Evolutionary conservation across 345 rosid genomes (phyloP), one percentile per base, ranked within the genome.

Genomic region (Brassica incana): DNA sequence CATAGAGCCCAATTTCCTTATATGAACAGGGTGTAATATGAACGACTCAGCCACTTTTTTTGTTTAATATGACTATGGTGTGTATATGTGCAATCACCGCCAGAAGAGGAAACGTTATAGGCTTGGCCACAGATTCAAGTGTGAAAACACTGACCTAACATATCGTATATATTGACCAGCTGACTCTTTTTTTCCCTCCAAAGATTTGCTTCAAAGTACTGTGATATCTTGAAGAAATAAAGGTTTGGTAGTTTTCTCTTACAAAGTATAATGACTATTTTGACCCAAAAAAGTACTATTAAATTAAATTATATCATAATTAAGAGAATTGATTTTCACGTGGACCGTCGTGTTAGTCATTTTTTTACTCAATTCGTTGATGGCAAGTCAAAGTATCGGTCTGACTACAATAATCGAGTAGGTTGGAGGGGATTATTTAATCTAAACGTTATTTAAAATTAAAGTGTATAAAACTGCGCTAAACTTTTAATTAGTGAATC

Each of bases 311-410:
- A 20, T 6, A 45, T 45, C 23, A 14, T 23, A 23, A 23, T 23
- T 23, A 76, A 5, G 10, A 27, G 25, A 76, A 6, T 2, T 20
- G 29, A 32, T 70, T 30, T 52, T 3, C 9, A 29, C 29, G 9
- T 73, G 67, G 40, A 56, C 60, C 54, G 45, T 58, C n/a, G 40
- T 71, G 72, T 38, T 72, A 38, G 77, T 56, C 58, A 58, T 3
- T 40, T 56, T 71, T 29, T 3, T 5, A 32, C 16, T 30, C 62
- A 60, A 20, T 16, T 32, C 43, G 29, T 60, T 60, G 54, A 68
- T 79, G 40, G 35, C 20, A 20, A 67, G 82, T 79, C 82, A 67
- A 79, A 73, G 30, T 73, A 72, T 67, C 78, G 78, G 78, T 67
- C 68, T 73, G 74, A 32, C 74, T 60, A 48, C 14, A 14, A 65